Base-by-base conservation (phyloP, 2,329 filamentous ascomycete species). In the Biscogniauxia sp. region DNA sequence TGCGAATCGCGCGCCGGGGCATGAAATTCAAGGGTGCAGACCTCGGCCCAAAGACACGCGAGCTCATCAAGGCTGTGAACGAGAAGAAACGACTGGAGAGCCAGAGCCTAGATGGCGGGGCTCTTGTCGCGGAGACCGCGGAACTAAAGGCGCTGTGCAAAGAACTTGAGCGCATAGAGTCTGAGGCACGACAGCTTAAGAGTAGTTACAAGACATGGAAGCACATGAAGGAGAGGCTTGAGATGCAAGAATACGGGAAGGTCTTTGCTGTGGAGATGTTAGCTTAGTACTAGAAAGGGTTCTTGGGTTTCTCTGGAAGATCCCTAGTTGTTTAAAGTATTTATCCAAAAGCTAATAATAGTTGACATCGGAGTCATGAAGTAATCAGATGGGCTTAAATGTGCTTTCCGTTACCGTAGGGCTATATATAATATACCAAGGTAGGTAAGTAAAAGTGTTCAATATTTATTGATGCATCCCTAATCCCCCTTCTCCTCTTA, bases 1-100 rank as follows among this genome's bases (percentile, higher is more conserved):
- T 63, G 20, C 56, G 51, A 32, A 61, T 61, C 20, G 56, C 54
- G 28, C 61, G 56, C 2, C 51, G 50, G n/a, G 53, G 61, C 5
- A 45, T 54, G 2, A 50, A 45, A 4, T 49, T 58, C 20, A 26
- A 41, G 4, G 20, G 28, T 4, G 56, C 28, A 2, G 41, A 53
- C n/a, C 53, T 61, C 5, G 53, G 25, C 4, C 28, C 37, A 17
- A 53, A 51, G 58, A 51, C 51, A 13, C 54, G 20, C 19, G 23
- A 25, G 23, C 41, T 63, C 7, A 52, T 15, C 13, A 20, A 20
- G 15, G 54, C 56, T 26, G 41, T 52, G 3, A 55, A 20, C 8
- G 51, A 52, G 51, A 53, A 56, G 28, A 61, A 53, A 32, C 51
- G 54, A 2, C 23, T 58, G 4, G 53, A 59, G 17, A 58, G 58